Percentiles rank a stretch among this genome's conserved stretches.
These are phyloP conservation scores for Candida jianshihensis DNA, from an alignment of 805 yeast species.

Conservation along the genomic window DNA sequence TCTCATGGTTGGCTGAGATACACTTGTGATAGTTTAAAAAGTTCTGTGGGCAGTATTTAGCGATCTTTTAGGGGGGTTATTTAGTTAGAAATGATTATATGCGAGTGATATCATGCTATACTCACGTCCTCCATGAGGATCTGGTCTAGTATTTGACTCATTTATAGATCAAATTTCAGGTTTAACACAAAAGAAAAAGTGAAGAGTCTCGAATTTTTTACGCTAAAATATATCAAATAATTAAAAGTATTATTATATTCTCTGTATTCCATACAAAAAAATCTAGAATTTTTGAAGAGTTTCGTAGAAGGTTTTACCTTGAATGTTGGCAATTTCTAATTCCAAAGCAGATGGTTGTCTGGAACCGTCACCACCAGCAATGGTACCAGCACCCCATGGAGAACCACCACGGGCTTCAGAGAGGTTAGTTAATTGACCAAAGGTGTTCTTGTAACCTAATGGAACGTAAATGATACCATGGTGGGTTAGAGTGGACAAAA, in stretches of 20 bases:
- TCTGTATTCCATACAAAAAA: background rate
- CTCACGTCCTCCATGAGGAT: constrained; percentile 65
- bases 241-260: too few relatives aligned
- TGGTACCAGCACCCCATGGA: constrained; percentile 83
- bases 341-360: constrained; percentile 62
- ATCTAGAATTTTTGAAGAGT: constrained; percentile 29
- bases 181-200: too few relatives aligned
- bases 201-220: background rate
- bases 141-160: constrained; percentile 47
- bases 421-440: constrained; percentile 47
- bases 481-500: constrained; percentile 56
- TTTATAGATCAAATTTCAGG: constrained; percentile 2
- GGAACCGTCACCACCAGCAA: constrained; percentile 71
- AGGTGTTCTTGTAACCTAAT: constrained; percentile 59
- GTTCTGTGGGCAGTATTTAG: constrained; percentile 66
- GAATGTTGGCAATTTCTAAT: constrained; percentile 52
- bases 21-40: constrained; percentile 72
- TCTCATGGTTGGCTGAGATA: constrained; percentile 49
- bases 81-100: background rate
- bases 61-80: constrained; percentile 33
- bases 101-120: constrained; percentile 1
- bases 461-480: constrained; percentile 78
- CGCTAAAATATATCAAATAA: background rate
- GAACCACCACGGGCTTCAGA: constrained; percentile 75
- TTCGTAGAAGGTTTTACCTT: constrained; percentile 60